Conservation (phyloP, 78 protist genomes). For the Planoprotostelium fungivorum region DNA sequence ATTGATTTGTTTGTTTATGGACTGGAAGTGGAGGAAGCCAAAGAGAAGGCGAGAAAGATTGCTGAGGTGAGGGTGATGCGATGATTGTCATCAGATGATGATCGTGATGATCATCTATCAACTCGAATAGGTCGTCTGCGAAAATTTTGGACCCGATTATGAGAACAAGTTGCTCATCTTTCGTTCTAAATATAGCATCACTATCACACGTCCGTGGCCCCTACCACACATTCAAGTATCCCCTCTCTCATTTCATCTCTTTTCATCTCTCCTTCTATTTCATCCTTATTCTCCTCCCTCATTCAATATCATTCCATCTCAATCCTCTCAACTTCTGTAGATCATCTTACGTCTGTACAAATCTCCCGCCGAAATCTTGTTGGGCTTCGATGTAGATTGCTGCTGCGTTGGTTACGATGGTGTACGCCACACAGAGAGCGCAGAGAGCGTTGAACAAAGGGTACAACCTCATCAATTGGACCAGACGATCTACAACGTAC, state of each 20-base stretch:
- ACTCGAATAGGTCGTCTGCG: neutral
- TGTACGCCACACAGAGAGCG: constrained; percentile 40
- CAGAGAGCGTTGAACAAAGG: constrained; percentile 4
- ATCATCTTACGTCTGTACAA: constrained; percentile 43
- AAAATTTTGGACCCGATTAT: neutral
- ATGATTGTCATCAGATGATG: neutral
- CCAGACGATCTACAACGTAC: constrained; percentile 45
- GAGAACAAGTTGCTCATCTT: neutral
- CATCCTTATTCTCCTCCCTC: too few relatives aligned
- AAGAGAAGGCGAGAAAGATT: neutral
- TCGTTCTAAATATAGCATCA: constrained; percentile 51
- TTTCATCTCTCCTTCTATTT: too few relatives aligned
- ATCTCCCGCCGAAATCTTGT: constrained; percentile 62
- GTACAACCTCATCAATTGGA: constrained; percentile 28
- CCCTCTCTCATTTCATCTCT: too few relatives aligned
- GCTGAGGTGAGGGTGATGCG: neutral
- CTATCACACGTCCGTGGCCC: constrained; percentile 16
- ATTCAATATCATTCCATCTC: too few relatives aligned
- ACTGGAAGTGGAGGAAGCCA: constrained; percentile 22
- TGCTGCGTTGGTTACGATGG: constrained; percentile 60
- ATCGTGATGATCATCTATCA: too few relatives aligned
- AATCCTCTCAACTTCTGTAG: too few relatives aligned
- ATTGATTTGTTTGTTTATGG: constrained; percentile 65
- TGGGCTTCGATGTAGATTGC: constrained; percentile 73
- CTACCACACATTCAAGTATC: constrained; percentile 51